A percentile compares a stretch with the other conserved stretches of the same genome.
Conservation (phyloP, 371 early-diverging fungal species). For the Haplosporangium sp. region DNA sequence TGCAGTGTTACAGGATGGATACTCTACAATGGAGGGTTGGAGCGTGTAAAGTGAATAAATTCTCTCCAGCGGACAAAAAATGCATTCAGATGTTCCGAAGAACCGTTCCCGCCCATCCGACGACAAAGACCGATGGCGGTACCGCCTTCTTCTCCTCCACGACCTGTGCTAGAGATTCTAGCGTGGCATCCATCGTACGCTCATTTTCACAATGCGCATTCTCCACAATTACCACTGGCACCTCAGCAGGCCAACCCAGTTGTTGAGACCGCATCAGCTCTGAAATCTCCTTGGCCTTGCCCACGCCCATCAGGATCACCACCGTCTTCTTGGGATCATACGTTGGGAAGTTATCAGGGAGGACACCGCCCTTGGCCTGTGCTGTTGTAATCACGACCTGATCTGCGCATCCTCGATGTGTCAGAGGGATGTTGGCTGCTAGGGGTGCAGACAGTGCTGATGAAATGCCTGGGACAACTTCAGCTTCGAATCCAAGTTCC, state of each 20-base stretch:
- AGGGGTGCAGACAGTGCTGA: constrained; percentile 81
- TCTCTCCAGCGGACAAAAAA: too few relatives aligned
- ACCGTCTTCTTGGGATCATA: constrained; percentile 75
- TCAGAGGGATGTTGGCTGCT: constrained; percentile 80
- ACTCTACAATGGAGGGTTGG: too few relatives aligned
- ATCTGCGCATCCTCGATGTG: constrained; percentile 83
- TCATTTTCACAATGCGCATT: constrained; percentile 74
- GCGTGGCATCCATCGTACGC: constrained; percentile 66
- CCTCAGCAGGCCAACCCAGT: constrained; percentile 66
- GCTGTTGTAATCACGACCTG: constrained; percentile 87
- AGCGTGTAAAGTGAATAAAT: too few relatives aligned
- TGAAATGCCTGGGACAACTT: constrained; percentile 85
- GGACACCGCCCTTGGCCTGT: constrained; percentile 74
- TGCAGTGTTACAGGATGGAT: too few relatives aligned
- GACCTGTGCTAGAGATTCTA: constrained; percentile 61
- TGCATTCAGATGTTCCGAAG: constrained; percentile 11
- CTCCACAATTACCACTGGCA: constrained; percentile 78
- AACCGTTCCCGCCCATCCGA: constrained; percentile 61
- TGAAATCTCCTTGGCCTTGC: constrained; percentile 70
- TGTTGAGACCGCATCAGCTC: constrained; percentile 61
- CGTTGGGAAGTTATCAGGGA: constrained; percentile 76
- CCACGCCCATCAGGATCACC: constrained; percentile 88
- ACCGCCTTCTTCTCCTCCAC: constrained; percentile 66
- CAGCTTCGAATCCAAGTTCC: constrained; percentile 72
- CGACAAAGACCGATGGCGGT: constrained; percentile 78